Evolutionary conservation across 768 basidiomycete species (phyloP).

Genomic region (Leccinum incarnatum): DNA sequence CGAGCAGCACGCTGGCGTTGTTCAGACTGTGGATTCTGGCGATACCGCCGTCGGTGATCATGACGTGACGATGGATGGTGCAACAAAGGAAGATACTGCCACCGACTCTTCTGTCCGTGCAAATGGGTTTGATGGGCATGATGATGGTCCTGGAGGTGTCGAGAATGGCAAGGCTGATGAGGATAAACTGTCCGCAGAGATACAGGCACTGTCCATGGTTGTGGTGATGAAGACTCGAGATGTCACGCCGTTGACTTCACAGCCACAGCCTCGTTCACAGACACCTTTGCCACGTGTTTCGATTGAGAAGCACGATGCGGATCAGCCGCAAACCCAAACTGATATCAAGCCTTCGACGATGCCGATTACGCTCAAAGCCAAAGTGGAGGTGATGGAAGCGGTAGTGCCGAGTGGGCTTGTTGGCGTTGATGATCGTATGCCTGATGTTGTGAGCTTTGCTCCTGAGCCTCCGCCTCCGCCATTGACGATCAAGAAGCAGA

Average conservation of each 20-base stretch:
- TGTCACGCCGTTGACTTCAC: not conserved
- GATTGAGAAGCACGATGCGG: conserved; percentile 1
- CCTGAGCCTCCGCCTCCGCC: conserved; percentile 33
- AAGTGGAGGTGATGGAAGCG: conserved; percentile 27
- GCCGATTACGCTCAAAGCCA: conserved; percentile 18
- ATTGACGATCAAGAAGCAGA: conserved; percentile 24
- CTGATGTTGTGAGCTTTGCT: conserved; percentile 26
- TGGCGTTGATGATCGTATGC: conserved; percentile 16
- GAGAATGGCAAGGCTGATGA: not conserved
- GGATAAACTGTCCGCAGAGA: not conserved
- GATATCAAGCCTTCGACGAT: conserved; percentile 7
- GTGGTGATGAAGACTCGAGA: not conserved
- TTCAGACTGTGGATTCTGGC: not conserved
- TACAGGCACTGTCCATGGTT: not conserved
- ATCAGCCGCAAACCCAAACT: conserved; percentile 9
- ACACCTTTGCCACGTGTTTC: not conserved
- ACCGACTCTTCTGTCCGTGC: not conserved
- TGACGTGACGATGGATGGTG: conserved; percentile 13
- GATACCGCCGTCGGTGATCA: conserved; percentile 1
- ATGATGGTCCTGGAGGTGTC: not conserved
- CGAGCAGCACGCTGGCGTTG: conserved; percentile 1
- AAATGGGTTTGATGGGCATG: conserved; percentile 4
- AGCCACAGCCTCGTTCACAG: not conserved
- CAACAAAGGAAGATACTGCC: not conserved
- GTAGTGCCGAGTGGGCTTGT: conserved; percentile 19